A percentile compares a stretch with the other conserved stretches of the same genome.
These are phyloP conservation scores for Vitellaria paradoxa DNA, from an alignment of 179 eudicot genomes.

Conservation along the genomic window DNA sequence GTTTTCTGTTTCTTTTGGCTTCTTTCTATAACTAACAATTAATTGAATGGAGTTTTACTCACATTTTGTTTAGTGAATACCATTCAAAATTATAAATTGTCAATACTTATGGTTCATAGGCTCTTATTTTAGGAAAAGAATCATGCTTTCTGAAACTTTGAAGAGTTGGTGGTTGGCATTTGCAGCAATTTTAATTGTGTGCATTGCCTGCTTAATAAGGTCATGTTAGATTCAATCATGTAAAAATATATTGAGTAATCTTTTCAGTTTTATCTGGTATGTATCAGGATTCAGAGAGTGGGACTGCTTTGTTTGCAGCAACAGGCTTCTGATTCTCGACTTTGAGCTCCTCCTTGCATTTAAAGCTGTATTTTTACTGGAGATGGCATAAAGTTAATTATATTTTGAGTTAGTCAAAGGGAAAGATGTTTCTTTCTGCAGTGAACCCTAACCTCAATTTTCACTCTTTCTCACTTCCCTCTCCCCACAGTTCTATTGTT, in stretches of 20 bases:
- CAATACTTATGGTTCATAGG: no score
- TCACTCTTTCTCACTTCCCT: constrained; percentile 17
- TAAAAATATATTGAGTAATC: background rate
- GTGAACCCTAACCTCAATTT: constrained; percentile 24
- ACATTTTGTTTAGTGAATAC: no score
- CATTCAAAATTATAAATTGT: no score
- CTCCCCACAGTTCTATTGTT: constrained; percentile 11
- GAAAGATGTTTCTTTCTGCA: constrained; percentile 27
- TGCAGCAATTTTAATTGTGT: background rate
- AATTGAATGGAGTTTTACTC: no score
- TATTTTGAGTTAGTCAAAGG: background rate
- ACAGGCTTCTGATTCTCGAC: background rate
- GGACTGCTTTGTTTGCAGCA: constrained; percentile 10
- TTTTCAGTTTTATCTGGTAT: background rate
- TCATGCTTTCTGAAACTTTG: background rate
- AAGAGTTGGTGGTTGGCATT: background rate
- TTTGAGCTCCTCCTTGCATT: background rate
- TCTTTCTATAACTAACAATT: no score
- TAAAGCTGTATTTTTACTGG: background rate
- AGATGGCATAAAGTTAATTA: background rate
- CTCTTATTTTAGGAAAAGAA: no score
- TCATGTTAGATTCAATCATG: background rate
- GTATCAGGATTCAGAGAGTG: constrained; percentile 8
- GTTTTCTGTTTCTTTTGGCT: no score
- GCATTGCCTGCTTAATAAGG: background rate